phyloP scores from a whole-genome alignment of 164 flowering plant genomes.

The Litsea cubeba region DNA sequence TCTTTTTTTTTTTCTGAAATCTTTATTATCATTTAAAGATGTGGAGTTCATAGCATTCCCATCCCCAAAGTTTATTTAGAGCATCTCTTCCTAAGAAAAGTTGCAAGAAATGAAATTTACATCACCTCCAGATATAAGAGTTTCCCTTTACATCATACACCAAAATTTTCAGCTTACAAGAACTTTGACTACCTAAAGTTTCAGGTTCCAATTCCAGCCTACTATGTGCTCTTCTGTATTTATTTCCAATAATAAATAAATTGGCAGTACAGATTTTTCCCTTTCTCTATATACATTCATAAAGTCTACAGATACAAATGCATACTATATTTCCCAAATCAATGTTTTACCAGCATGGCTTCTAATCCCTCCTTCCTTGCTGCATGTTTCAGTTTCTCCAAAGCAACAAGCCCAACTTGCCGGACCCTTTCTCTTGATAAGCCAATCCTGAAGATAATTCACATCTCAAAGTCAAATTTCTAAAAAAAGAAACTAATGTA shows the following conservation, averaged over 20 bases:
- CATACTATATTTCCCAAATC: conserved; percentile 14
- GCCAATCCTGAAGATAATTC: conserved; percentile 54
- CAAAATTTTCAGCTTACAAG: neutral
- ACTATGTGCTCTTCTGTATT: neutral
- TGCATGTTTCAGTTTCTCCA: conserved; percentile 82
- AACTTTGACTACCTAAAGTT: neutral
- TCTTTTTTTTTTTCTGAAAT: too few species aligned
- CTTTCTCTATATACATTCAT: conserved; percentile 17
- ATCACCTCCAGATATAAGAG: neutral
- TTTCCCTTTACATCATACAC: neutral
- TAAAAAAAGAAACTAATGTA: neutral
- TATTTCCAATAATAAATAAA: conserved; percentile 1
- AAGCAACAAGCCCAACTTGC: conserved; percentile 88
- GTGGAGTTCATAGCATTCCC: too few species aligned
- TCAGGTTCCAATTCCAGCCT: neutral
- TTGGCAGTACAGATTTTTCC: neutral
- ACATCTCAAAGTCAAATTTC: neutral
- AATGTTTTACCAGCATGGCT: conserved; percentile 69
- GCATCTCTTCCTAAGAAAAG: neutral
- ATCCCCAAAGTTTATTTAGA: too few species aligned
- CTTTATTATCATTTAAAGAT: too few species aligned
- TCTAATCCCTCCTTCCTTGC: conserved; percentile 69
- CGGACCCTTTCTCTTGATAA: conserved; percentile 88
- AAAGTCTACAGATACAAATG: conserved; percentile 9
- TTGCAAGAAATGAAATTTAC: neutral